phyloP scores from a whole-genome alignment of 192 early-diverging fungal species.

The Backusella psychrophila region DNA sequence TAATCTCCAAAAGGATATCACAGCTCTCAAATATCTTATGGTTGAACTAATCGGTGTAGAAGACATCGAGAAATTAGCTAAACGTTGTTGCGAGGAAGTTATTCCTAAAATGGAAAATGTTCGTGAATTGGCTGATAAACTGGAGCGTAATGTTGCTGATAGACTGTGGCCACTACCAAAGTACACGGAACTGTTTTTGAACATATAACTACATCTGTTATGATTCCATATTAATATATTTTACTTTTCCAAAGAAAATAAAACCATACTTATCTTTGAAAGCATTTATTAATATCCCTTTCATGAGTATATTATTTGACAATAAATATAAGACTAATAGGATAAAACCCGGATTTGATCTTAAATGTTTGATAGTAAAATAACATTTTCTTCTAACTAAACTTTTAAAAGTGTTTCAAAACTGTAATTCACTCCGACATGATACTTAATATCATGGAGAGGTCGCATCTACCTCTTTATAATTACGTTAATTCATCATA shows the following conservation, averaged over 20 bases:
- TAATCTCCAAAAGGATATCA: slow-evolving; percentile 52
- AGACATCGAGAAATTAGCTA: slow-evolving; percentile 63
- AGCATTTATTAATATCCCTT: no score
- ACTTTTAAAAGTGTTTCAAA: not conserved
- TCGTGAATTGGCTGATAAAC: slow-evolving; percentile 65
- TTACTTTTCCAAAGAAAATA: not conserved
- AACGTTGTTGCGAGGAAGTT: slow-evolving; percentile 57
- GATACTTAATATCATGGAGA: not conserved
- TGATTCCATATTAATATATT: not conserved
- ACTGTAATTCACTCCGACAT: not conserved
- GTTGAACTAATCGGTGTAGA: slow-evolving; percentile 56
- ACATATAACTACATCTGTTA: slow-evolving; percentile 37
- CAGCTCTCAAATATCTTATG: slow-evolving; percentile 57
- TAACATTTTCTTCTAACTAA: not conserved
- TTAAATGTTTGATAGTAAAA: no score
- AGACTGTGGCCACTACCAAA: slow-evolving; percentile 96
- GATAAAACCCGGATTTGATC: no score
- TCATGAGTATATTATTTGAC: no score
- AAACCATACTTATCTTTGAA: no score
- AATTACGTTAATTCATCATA: not conserved
- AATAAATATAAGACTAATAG: no score
- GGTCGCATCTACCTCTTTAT: not conserved
- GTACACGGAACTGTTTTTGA: slow-evolving; percentile 90
- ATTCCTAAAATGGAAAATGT: slow-evolving; percentile 72
- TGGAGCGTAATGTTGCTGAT: slow-evolving; percentile 86